Base-by-base conservation (phyloP, 148 eudicot genomes). In the Silene conica region DNA sequence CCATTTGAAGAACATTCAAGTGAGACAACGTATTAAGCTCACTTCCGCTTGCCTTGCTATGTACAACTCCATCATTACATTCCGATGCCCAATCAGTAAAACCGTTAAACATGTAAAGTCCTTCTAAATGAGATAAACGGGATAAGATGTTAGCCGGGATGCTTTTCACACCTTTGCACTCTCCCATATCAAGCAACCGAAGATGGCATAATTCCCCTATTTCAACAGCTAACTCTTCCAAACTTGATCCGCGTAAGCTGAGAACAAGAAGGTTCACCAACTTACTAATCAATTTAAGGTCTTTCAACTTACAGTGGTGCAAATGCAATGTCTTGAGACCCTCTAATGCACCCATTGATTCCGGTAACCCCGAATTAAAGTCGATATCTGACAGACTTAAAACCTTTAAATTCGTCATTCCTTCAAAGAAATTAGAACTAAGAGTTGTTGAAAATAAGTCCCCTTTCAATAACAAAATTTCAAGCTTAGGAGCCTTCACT, bases 1-100 rank as follows among this genome's bases (percentile, higher is more conserved):
- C 12, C 14, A 76, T 75, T 46, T 67, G 58, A 75, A 75, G 77
- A 4, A 66, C 72, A 34, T 75, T 72, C 66, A 72, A 72, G 54
- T 72, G 26, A n/a, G 5, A 7, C 58, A 68, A 10, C 21, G 8
- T 43, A 58, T 59, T 20, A 64, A 76, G 63, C 50, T 76, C 79
- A 7, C 5, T 22, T 16, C 48, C 16, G 13, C 72, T 67, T 68
- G 78, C 72, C 23, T 18, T 1, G 26, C 38, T 4, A 75, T 8
- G 15, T 5, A 14, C 7, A 14, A 43, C 76, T 61, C 43, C 28
- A 6, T 19, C 59, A 50, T 34, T 26, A 64, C 3, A 8, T 25
- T 25, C 26, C 31, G 28, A 13, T 15, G 34, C 55, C 66, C 66
- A 59, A 34, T 21, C 22, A 26, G 15, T 18, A 11, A 63, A 15